Percentiles rank a stretch among this genome's conserved stretches.
phyloP scores from a whole-genome alignment of 345 rosid genomes.

The Melaleuca alternifolia region DNA sequence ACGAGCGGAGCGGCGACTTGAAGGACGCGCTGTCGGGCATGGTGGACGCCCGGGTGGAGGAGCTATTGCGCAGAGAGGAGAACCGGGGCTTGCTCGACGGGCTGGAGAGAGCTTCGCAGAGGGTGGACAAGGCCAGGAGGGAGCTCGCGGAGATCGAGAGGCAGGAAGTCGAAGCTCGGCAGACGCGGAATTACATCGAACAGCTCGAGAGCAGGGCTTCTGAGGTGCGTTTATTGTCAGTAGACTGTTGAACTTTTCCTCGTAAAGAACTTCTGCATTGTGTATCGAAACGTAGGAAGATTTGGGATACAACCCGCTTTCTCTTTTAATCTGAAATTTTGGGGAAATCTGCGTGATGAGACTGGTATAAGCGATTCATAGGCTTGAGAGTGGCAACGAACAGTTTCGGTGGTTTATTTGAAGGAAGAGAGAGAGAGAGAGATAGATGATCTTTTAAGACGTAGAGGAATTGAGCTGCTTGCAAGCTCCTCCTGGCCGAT shows the following conservation, averaged over 20 bases:
- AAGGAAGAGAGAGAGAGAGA: no score
- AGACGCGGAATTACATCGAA: constrained; percentile 35
- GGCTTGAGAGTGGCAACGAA: neutral
- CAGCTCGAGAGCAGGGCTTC: constrained; percentile 54
- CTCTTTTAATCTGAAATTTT: neutral
- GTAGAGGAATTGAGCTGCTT: neutral
- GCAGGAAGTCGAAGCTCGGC: constrained; percentile 52
- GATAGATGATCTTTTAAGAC: neutral
- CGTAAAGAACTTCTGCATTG: neutral
- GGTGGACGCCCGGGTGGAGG: constrained; percentile 58
- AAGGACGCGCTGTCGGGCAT: constrained; percentile 55
- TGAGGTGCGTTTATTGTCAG: constrained; percentile 33
- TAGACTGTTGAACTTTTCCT: neutral
- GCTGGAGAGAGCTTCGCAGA: constrained; percentile 54
- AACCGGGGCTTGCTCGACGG: constrained; percentile 68
- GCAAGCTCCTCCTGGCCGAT: neutral
- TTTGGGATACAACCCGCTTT: neutral
- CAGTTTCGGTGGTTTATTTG: neutral
- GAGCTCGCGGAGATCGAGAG: constrained; percentile 70
- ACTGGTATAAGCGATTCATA: neutral
- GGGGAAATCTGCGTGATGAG: neutral
- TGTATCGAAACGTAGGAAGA: neutral
- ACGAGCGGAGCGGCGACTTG: constrained; percentile 13
- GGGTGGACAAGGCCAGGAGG: constrained; percentile 67
- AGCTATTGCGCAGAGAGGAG: constrained; percentile 58